Conservation (phyloP, 495 filamentous ascomycete genomes). For the Aspergillus kassunensis region DNA sequence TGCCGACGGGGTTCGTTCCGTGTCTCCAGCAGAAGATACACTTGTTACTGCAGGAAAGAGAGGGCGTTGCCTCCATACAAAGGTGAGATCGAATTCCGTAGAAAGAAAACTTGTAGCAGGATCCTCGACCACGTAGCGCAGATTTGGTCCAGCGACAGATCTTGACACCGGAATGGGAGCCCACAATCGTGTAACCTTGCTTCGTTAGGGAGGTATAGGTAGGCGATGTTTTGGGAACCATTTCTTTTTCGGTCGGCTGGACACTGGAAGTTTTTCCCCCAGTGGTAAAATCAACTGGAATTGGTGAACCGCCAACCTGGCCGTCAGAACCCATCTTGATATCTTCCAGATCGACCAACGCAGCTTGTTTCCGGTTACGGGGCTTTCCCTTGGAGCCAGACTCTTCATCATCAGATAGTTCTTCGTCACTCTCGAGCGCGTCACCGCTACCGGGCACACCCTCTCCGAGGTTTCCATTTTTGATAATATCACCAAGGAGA, state of each 20-base stretch:
- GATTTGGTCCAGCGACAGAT: constrained; percentile 99
- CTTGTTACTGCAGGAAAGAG: constrained; percentile 93
- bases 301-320: constrained; percentile 37
- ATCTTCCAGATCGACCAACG: constrained; percentile 80
- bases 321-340: constrained; percentile 55
- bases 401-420: constrained; percentile 53
- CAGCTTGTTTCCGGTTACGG: constrained; percentile 38
- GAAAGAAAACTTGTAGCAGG: constrained; percentile 95
- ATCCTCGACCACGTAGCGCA: constrained; percentile 88
- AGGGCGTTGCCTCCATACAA: constrained; percentile 97
- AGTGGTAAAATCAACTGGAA: constrained; percentile 87
- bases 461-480: constrained; percentile 66
- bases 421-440: constrained; percentile 76
- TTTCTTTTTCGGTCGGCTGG: constrained; percentile 63
- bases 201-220: constrained; percentile 87
- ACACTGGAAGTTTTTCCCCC: constrained; percentile 47
- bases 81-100: constrained; percentile 94
- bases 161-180: constrained; percentile 93
- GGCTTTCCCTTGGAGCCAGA: constrained; percentile 28
- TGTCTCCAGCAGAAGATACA: constrained; percentile 99
- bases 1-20: constrained; percentile 94
- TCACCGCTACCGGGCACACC: constrained; percentile 79
- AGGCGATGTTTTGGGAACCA: constrained; percentile 87
- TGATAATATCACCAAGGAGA: constrained; percentile 58
- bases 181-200: constrained; percentile 93